Evolutionary conservation across 2,329 filamentous ascomycete genomes (phyloP).

Genomic region (Malbranchea cinnamomea): DNA sequence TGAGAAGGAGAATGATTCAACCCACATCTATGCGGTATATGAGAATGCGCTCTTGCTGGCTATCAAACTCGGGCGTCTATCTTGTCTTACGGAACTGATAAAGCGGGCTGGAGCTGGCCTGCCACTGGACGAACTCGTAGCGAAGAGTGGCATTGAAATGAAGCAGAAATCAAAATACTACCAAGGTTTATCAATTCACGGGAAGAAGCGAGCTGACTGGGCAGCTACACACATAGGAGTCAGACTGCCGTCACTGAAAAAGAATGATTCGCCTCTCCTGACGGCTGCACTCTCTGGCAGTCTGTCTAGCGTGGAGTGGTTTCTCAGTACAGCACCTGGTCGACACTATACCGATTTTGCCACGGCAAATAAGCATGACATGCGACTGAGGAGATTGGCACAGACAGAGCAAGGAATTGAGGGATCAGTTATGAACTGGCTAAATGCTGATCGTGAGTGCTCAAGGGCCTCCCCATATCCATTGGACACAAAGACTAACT

Average conservation of each 20-base stretch:
- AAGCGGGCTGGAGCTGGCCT: conserved; percentile 46
- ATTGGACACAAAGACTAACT: neutral
- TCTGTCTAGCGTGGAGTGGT: conserved; percentile 61
- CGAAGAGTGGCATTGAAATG: conserved; percentile 40
- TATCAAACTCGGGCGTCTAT: conserved; percentile 23
- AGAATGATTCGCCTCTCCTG: conserved; percentile 17
- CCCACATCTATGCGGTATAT: conserved; percentile 5
- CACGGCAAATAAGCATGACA: conserved; percentile 44
- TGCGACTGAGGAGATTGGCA: conserved; percentile 46
- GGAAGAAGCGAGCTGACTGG: conserved; percentile 58
- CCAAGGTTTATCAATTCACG: conserved; percentile 58
- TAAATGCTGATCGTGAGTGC: conserved; percentile 36
- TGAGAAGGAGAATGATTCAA: conserved; percentile 2
- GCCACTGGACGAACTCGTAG: conserved; percentile 50
- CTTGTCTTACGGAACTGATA: conserved; percentile 2
- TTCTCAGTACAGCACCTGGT: conserved; percentile 54
- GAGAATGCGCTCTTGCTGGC: conserved; percentile 24
- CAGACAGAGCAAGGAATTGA: conserved; percentile 49
- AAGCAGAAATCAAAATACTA: conserved; percentile 42
- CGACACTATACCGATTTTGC: conserved; percentile 56
- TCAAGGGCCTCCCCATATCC: neutral
- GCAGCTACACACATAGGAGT: conserved; percentile 33
- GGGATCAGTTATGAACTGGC: conserved; percentile 39
- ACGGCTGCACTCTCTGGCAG: conserved; percentile 29
- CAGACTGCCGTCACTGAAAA: neutral